phyloP scores from a whole-genome alignment of 2,329 filamentous ascomycete species.

The Ustilaginoidea virens region DNA sequence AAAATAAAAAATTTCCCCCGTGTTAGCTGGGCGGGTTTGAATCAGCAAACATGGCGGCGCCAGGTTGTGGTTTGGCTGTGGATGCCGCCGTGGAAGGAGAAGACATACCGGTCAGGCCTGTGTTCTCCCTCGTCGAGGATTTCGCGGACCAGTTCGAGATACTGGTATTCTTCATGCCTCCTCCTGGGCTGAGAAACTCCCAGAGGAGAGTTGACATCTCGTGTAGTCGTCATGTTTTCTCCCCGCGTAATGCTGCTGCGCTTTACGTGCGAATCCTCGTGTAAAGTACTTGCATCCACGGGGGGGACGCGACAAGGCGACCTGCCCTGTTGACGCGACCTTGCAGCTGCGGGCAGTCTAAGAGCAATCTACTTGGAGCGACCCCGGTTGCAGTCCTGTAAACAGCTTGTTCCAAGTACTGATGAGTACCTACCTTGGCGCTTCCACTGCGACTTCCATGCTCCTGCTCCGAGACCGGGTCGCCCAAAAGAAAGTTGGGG shows the following conservation, averaged over 20 bases:
- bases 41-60: too few species aligned
- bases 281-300: constrained; percentile 3
- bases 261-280: neutral
- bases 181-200: neutral
- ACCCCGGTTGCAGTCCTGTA: too few species aligned
- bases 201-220: neutral
- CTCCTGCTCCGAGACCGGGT: too few species aligned
- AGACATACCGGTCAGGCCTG: constrained; percentile 63
- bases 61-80: too few species aligned
- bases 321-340: constrained; percentile 6
- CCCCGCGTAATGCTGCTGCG: neutral
- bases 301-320: neutral
- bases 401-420: too few species aligned
- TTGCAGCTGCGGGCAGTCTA: too few species aligned
- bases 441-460: too few species aligned
- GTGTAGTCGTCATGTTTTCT: constrained; percentile 1
- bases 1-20: neutral
- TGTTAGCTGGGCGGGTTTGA: neutral
- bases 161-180: constrained; percentile 79
- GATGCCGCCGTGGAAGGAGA: too few species aligned
- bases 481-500: too few species aligned
- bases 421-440: too few species aligned
- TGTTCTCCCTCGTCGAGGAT: constrained; percentile 76
- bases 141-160: constrained; percentile 73
- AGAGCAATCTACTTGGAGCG: too few species aligned